A percentile compares a stretch with the other conserved stretches of the same genome.
These are phyloP conservation scores for Pulicaria dysenterica DNA, from an alignment of 129 eudicot genomes.

Conservation along the genomic window DNA sequence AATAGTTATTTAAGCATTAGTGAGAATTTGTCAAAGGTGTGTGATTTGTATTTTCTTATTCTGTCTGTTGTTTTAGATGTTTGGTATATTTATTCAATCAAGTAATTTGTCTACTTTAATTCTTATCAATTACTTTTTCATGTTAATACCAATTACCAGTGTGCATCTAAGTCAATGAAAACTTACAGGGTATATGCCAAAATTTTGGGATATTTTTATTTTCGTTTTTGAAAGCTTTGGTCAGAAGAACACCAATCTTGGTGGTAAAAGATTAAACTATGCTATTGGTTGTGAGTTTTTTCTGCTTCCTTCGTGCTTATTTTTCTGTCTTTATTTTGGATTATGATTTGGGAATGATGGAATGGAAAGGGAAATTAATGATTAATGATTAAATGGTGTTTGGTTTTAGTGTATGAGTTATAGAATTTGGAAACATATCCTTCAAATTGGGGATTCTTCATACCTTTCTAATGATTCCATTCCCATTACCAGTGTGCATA, in stretches of 20 bases:
- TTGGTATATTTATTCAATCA: no score
- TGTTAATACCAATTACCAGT: no score
- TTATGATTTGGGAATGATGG: not conserved
- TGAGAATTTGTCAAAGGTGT: no score
- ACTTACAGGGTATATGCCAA: slow-evolving; percentile 81
- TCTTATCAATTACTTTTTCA: no score
- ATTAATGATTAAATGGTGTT: slow-evolving; percentile 11
- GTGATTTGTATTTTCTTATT: no score
- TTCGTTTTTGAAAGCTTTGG: slow-evolving; percentile 78
- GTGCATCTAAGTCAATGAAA: slow-evolving; percentile 14
- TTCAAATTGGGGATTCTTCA: not conserved
- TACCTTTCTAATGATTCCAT: not conserved
- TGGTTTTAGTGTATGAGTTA: not conserved
- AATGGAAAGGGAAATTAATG: slow-evolving; percentile 3
- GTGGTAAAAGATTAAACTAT: slow-evolving; percentile 63
- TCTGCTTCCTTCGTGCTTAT: not conserved
- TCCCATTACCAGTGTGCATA: slow-evolving; percentile 4
- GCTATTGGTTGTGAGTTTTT: slow-evolving; percentile 65
- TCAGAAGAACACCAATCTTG: slow-evolving; percentile 50
- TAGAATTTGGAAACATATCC: not conserved
- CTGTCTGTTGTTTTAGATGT: no score
- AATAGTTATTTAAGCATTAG: no score
- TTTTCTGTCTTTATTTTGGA: not conserved
- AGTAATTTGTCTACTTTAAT: no score
- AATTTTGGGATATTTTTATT: slow-evolving; percentile 78